A percentile compares a stretch with the other conserved stretches of the same genome.
Evolutionary conservation across 768 basidiomycete genomes (phyloP).

Genomic region (Jaapia argillacea): DNA sequence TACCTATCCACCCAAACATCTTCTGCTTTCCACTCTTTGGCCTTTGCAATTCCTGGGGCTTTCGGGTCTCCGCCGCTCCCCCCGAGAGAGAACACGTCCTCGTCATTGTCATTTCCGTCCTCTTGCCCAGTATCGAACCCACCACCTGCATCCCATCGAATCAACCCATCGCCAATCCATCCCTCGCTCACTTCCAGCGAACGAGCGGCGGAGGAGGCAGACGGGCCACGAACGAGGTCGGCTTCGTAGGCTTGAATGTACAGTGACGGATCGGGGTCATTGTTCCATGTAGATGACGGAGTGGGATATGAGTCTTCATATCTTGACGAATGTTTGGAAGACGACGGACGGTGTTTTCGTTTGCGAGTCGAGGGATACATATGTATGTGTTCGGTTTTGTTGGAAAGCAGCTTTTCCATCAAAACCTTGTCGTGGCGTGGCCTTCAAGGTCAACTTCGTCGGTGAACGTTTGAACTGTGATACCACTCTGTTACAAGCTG

Average conservation of each 20-base stretch:
- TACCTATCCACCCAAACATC: conserved; percentile 81
- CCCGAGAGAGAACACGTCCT: too few species aligned
- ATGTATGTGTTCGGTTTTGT: too few species aligned
- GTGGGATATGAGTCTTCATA: neutral
- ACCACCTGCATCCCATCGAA: conserved; percentile 17
- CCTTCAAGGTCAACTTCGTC: too few species aligned
- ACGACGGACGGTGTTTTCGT: neutral
- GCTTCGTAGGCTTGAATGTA: conserved; percentile 67
- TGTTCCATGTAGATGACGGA: neutral
- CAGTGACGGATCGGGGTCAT: neutral
- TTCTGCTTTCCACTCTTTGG: conserved; percentile 11
- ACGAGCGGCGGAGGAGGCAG: conserved; percentile 26
- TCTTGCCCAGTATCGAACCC: conserved; percentile 1
- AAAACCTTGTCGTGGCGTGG: too few species aligned
- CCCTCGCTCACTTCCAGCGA: conserved; percentile 20
- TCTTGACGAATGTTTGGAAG: neutral
- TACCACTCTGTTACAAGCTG: too few species aligned
- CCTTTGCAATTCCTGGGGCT: conserved; percentile 1
- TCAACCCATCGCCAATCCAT: conserved; percentile 21
- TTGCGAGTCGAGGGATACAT: too few species aligned
- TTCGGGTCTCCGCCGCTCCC: too few species aligned
- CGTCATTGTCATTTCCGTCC: conserved; percentile 8
- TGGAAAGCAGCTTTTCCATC: too few species aligned
- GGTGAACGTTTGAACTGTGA: too few species aligned
- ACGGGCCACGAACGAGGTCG: conserved; percentile 48